phyloP scores from a whole-genome alignment of 345 rosid species.

The Hibiscus mutabilis region DNA sequence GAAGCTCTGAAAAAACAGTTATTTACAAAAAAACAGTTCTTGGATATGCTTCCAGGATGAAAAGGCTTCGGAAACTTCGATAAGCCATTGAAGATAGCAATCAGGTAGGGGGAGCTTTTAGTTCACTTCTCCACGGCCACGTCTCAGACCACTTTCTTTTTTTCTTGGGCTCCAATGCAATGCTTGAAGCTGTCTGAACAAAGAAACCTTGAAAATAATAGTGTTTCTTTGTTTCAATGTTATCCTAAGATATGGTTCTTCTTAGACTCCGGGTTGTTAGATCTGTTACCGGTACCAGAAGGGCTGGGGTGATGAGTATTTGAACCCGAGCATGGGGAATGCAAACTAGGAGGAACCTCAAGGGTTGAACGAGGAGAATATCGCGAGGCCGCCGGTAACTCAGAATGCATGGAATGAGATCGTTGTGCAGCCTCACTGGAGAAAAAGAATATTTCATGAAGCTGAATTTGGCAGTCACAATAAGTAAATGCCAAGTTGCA shows the following conservation, averaged over 20 bases:
- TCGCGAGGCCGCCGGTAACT: slow-evolving; percentile 29
- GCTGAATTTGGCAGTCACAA: slow-evolving; percentile 17
- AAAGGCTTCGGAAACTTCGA: slow-evolving; percentile 1
- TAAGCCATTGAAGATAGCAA: slow-evolving; percentile 6
- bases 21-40: slow-evolving; percentile 20
- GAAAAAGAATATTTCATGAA: slow-evolving; percentile 45
- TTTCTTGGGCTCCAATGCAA: neutral
- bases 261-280: neutral
- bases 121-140: neutral
- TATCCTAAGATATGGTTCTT: slow-evolving; percentile 6
- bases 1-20: slow-evolving; percentile 20
- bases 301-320: slow-evolving; percentile 11
- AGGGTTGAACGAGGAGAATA: slow-evolving; percentile 49
- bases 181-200: neutral
- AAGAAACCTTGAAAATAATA: neutral
- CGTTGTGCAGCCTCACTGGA: slow-evolving; percentile 46
- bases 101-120: slow-evolving; percentile 1
- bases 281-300: slow-evolving; percentile 6
- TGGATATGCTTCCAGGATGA: neutral
- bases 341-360: slow-evolving; percentile 39
- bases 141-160: neutral
- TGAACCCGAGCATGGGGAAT: slow-evolving; percentile 24
- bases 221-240: slow-evolving; percentile 10
- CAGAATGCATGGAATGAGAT: slow-evolving; percentile 30
- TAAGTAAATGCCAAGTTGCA: neutral